Evolutionary conservation across 2,329 filamentous ascomycete species (phyloP).

Genomic region (Fusarium circinatum): DNA sequence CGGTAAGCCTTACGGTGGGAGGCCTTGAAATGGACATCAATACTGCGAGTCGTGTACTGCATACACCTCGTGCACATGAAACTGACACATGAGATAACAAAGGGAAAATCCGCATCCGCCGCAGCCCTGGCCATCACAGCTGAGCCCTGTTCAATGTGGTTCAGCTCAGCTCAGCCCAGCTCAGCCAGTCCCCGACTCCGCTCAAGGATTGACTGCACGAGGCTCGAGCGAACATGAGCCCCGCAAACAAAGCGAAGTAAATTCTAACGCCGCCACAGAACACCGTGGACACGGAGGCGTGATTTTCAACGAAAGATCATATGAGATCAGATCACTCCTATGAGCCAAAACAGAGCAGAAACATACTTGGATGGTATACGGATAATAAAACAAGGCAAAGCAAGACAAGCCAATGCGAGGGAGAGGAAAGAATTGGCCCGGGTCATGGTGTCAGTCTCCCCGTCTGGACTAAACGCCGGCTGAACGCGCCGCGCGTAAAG

Average conservation of each 20-base stretch:
- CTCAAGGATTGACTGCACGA: not conserved
- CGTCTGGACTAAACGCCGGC: constrained; percentile 5
- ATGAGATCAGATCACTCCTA: not conserved
- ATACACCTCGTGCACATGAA: constrained; percentile 15
- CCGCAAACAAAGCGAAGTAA: constrained; percentile 19
- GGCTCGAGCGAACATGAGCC: constrained; percentile 8
- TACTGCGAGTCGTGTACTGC: constrained; percentile 20
- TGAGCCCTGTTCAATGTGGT: not conserved
- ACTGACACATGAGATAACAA: constrained; percentile 21
- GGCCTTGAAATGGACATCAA: constrained; percentile 14
- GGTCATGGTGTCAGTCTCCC: constrained; percentile 37
- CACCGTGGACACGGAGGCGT: constrained; percentile 8
- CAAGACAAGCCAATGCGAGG: not conserved
- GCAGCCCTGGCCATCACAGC: not conserved
- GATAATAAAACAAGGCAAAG: not conserved
- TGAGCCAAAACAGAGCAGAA: not conserved
- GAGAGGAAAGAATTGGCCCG: not conserved
- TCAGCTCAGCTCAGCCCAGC: not conserved
- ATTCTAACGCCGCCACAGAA: constrained; percentile 25
- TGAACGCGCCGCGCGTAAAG: constrained; percentile 36
- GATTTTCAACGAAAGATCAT: constrained; percentile 1
- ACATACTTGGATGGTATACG: not conserved
- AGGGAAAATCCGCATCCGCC: not conserved
- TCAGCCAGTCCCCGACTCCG: not conserved
- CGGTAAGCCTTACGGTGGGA: not conserved